These are phyloP conservation scores for Furcasterigmium sp. DNA, from an alignment of 2,329 filamentous ascomycete species.

Conservation along the genomic window DNA sequence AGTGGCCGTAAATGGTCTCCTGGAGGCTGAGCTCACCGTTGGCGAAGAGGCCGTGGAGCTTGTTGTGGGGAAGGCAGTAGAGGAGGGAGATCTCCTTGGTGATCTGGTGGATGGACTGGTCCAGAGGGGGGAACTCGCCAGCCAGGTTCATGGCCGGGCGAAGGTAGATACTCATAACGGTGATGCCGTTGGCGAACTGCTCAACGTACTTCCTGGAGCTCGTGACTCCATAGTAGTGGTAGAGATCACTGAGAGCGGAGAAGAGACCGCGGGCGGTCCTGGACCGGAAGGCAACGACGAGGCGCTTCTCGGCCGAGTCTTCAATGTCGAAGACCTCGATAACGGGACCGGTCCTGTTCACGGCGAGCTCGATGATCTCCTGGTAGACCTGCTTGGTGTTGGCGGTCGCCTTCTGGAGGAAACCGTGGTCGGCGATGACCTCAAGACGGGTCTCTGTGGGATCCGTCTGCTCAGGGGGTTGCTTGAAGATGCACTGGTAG, in stretches of 20 bases:
- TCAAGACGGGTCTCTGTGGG: constrained; percentile 83
- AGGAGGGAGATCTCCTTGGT: constrained; percentile 96
- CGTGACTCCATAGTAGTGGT: constrained; percentile 97
- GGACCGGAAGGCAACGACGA: constrained; percentile 92
- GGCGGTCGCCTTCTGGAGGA: constrained; percentile 89
- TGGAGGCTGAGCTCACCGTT: constrained; percentile 83
- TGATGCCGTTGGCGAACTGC: constrained; percentile 98
- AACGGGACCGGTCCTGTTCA: constrained; percentile 82
- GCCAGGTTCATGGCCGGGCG: constrained; percentile 60
- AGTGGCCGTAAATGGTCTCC: constrained; percentile 96
- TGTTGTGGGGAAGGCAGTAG: constrained; percentile 97
- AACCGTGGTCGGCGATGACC: constrained; percentile 86
- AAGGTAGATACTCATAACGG: constrained; percentile 93
- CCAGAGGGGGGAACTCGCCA: constrained; percentile 68
- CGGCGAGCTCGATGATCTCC: constrained; percentile 82
- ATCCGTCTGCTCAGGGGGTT: constrained; percentile 62
- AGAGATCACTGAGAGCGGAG: constrained; percentile 89
- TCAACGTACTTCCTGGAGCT: constrained; percentile 97
- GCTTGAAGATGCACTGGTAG: constrained; percentile 90
- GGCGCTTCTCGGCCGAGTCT: constrained; percentile 81
- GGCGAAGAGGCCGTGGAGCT: constrained; percentile 86
- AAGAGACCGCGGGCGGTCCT: constrained; percentile 90
- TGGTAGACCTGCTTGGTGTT: constrained; percentile 97
- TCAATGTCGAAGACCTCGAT: constrained; percentile 98
- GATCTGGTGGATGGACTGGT: constrained; percentile 96